Evolutionary conservation across 2,329 filamentous ascomycete species (phyloP).

Genomic region (Pseudogymnoascus sp.): DNA sequence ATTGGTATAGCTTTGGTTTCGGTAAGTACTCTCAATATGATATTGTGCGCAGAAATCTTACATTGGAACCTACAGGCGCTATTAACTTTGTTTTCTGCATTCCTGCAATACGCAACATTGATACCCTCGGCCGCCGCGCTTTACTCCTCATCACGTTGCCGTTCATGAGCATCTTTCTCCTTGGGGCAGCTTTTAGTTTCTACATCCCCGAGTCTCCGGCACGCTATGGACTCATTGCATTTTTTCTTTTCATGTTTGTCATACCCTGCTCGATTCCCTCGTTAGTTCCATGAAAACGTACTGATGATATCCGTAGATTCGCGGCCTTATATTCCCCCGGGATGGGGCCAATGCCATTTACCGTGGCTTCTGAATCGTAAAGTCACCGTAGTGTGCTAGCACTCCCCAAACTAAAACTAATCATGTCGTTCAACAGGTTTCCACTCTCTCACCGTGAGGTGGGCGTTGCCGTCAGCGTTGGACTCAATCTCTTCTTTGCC

Average conservation of each 20-base stretch:
- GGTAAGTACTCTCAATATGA: conserved; percentile 40
- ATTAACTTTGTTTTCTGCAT: conserved; percentile 57
- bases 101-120: conserved; percentile 56
- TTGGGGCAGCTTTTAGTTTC: conserved; percentile 33
- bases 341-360: conserved; percentile 52
- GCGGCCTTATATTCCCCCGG: conserved; percentile 46
- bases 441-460: conserved; percentile 41
- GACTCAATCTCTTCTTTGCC: conserved; percentile 39
- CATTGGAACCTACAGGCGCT: conserved; percentile 38
- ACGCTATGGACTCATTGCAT: conserved; percentile 39
- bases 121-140: conserved; percentile 56
- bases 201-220: conserved; percentile 33
- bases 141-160: conserved; percentile 56
- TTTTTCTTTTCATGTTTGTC: conserved; percentile 22
- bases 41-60: conserved; percentile 32
- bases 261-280: neutral
- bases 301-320: neutral
- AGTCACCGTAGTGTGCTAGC: neutral
- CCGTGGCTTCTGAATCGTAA: conserved; percentile 33
- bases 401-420: neutral
- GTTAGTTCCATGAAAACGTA: neutral
- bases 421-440: conserved; percentile 27
- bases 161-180: conserved; percentile 43
- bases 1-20: neutral
- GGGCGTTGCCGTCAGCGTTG: conserved; percentile 39